Evolutionary conservation across 148 eudicot genomes (phyloP).

Genomic region (Camellia japonica): DNA sequence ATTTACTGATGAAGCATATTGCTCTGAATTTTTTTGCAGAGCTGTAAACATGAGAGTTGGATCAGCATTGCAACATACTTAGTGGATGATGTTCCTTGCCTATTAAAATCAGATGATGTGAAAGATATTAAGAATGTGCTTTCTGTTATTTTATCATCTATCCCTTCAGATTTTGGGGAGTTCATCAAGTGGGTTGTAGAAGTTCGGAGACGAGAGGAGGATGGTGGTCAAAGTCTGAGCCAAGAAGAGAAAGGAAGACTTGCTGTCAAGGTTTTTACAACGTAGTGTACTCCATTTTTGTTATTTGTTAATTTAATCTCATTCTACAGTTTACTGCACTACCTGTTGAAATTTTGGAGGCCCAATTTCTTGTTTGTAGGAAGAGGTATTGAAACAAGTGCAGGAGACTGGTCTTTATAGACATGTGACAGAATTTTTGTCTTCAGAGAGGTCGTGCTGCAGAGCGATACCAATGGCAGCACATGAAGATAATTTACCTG

Average conservation of each 20-base stretch:
- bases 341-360: not conserved
- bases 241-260: conserved; percentile 82
- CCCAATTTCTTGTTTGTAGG: conserved; percentile 43
- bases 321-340: not conserved
- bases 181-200: conserved; percentile 94
- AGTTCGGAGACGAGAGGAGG: conserved; percentile 81
- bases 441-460: conserved; percentile 41
- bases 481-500: conserved; percentile 44
- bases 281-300: not conserved
- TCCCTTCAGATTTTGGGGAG: conserved; percentile 75
- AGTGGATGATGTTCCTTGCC: conserved; percentile 69
- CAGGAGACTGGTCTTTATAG: conserved; percentile 67
- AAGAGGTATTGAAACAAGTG: conserved; percentile 83
- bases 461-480: conserved; percentile 25
- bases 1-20: not conserved
- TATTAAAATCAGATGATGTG: conserved; percentile 47
- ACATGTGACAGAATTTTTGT: conserved; percentile 51
- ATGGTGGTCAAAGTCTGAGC: conserved; percentile 55
- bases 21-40: conserved; percentile 38
- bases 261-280: conserved; percentile 52
- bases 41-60: conserved; percentile 93
- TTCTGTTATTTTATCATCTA: conserved; percentile 55
- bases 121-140: conserved; percentile 55
- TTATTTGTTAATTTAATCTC: not conserved
- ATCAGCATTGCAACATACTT: conserved; percentile 62